These are phyloP conservation scores for Pezicula rhizophila DNA, from an alignment of 2,329 filamentous ascomycete genomes.

Conservation along the genomic window DNA sequence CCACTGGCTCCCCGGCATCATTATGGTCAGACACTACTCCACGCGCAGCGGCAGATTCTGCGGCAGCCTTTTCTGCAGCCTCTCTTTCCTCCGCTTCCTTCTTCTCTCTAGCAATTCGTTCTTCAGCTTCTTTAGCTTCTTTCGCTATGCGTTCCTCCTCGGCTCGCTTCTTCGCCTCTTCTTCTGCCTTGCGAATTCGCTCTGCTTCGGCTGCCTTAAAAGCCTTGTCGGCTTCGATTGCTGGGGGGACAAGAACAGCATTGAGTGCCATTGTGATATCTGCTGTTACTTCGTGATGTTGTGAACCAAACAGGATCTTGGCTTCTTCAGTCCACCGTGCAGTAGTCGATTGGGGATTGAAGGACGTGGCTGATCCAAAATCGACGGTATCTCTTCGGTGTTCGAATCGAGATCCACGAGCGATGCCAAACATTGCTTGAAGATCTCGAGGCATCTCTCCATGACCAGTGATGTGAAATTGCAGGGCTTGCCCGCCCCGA, in stretches of 20 bases:
- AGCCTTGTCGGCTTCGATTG: conserved; percentile 74
- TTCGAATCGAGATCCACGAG: conserved; percentile 17
- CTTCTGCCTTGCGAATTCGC: conserved; percentile 46
- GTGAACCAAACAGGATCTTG: conserved; percentile 71
- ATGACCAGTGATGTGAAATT: conserved; percentile 51
- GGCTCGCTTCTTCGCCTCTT: conserved; percentile 55
- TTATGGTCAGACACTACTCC: conserved; percentile 40
- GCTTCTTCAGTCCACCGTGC: conserved; percentile 87
- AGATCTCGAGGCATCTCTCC: conserved; percentile 48
- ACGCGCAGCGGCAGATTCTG: conserved; percentile 44
- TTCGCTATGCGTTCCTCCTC: conserved; percentile 60
- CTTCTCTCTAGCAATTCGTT: conserved; percentile 59
- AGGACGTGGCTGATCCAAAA: conserved; percentile 35
- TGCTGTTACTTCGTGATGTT: conserved; percentile 61
- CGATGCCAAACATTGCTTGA: conserved; percentile 33
- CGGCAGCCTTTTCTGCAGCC: conserved; percentile 51
- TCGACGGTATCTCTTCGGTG: conserved; percentile 21
- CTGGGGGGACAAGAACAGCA: conserved; percentile 71
- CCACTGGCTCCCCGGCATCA: conserved; percentile 24
- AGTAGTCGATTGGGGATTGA: conserved; percentile 64
- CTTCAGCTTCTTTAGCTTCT: conserved; percentile 68
- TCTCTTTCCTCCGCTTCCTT: conserved; percentile 65
- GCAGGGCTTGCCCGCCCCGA: conserved; percentile 46
- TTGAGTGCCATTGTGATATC: conserved; percentile 65
- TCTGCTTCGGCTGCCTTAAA: conserved; percentile 55